Evolutionary conservation across 2,329 filamentous ascomycete species (phyloP).

Genomic region (Epichloe scottii): DNA sequence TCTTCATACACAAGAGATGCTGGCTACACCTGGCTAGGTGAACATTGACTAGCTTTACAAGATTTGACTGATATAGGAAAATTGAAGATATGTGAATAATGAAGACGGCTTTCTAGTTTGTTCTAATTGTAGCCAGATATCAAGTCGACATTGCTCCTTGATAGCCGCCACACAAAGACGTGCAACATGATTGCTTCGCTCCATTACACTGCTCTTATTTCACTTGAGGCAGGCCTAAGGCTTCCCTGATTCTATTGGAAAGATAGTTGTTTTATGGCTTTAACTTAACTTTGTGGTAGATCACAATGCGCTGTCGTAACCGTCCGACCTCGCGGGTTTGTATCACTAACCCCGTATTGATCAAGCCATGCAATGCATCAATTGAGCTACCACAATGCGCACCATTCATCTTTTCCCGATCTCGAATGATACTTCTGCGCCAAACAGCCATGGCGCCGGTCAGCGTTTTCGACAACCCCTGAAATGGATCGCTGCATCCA

Average conservation of each 20-base stretch:
- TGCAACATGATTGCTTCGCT: background rate
- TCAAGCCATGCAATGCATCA: slow-evolving; percentile 2
- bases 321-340: background rate
- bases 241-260: background rate
- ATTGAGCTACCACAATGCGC: background rate
- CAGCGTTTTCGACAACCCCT: background rate
- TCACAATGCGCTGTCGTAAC: background rate
- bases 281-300: background rate
- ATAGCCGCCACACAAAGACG: background rate
- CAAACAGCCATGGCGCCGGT: background rate
- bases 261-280: background rate
- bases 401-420: background rate
- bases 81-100: too few species aligned
- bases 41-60: too few species aligned
- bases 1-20: too few species aligned
- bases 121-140: too few species aligned
- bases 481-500: background rate
- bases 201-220: background rate
- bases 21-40: too few species aligned
- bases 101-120: too few species aligned
- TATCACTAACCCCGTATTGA: slow-evolving; percentile 1
- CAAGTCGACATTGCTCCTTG: too few species aligned
- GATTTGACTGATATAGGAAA: too few species aligned
- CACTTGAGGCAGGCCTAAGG: background rate
- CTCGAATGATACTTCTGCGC: background rate